phyloP scores from a whole-genome alignment of 176 grass and related monocot genomes.

The Miscanthus lutarioriparius region DNA sequence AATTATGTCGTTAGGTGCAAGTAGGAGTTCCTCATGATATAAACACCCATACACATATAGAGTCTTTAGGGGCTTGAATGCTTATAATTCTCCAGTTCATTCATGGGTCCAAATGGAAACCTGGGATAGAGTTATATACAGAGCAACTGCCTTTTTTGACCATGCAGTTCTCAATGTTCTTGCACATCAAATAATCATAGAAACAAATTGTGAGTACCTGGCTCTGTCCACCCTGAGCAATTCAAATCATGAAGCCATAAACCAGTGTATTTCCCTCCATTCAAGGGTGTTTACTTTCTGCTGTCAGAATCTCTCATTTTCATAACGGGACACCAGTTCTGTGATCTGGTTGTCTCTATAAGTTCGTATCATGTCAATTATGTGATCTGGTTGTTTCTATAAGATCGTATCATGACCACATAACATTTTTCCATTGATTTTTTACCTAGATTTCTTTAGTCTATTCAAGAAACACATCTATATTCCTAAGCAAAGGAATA shows the following conservation, averaged over 20 bases:
- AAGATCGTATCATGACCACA: constrained; percentile 8
- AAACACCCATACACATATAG: not conserved
- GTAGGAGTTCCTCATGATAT: not conserved
- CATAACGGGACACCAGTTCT: not conserved
- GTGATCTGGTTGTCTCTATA: constrained; percentile 1
- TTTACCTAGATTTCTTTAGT: constrained; percentile 1
- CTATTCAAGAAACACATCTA: constrained; percentile 6
- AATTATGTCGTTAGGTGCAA: constrained; percentile 13
- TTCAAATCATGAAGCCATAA: not conserved
- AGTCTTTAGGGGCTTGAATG: not conserved
- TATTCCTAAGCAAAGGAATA: constrained; percentile 24
- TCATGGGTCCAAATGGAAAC: constrained; percentile 1
- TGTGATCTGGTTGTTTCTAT: not conserved
- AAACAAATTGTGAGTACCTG: not conserved
- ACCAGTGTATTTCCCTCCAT: not conserved
- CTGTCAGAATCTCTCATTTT: not conserved
- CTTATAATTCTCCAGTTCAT: constrained; percentile 17
- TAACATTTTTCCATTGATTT: constrained; percentile 16
- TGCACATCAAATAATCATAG: constrained; percentile 15
- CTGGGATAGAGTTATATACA: not conserved
- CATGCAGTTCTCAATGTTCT: not conserved
- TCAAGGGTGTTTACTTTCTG: constrained; percentile 17
- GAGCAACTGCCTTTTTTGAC: constrained; percentile 16
- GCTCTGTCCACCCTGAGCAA: not conserved
- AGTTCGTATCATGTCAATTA: constrained; percentile 1